Conservation (phyloP, 1,139 yeast genomes). For the Suhomyces anneliseae region DNA sequence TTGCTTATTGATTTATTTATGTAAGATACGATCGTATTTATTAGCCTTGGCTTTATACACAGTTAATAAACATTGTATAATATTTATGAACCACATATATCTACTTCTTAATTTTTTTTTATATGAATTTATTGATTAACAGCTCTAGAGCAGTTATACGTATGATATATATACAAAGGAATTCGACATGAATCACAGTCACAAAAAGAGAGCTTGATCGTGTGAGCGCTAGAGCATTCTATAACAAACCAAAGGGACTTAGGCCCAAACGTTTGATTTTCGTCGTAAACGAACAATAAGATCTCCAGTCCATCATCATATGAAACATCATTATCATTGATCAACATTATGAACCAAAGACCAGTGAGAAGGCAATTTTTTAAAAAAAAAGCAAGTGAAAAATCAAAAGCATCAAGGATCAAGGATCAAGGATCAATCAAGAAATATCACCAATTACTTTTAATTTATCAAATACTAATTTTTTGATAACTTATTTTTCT, state of each 20-base stretch:
- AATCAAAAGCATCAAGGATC: too few species aligned
- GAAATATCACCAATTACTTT: too few species aligned
- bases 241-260: neutral
- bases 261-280: neutral
- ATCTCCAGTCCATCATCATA: too few species aligned
- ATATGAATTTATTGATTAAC: neutral
- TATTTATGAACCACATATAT: neutral
- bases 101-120: neutral
- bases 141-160: neutral
- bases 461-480: too few species aligned
- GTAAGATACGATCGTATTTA: neutral
- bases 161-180: neutral
- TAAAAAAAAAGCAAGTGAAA: too few species aligned
- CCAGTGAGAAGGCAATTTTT: too few species aligned
- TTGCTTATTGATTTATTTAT: neutral
- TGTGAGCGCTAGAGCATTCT: neutral
- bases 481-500: too few species aligned
- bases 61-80: too few species aligned
- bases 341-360: neutral
- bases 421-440: too few species aligned
- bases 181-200: neutral
- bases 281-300: too few species aligned
- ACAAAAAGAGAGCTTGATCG: neutral
- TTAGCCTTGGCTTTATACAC: neutral
- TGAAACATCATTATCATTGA: neutral